phyloP scores from a whole-genome alignment of 192 early-diverging fungal genomes.

The Oehlia diaphana region DNA sequence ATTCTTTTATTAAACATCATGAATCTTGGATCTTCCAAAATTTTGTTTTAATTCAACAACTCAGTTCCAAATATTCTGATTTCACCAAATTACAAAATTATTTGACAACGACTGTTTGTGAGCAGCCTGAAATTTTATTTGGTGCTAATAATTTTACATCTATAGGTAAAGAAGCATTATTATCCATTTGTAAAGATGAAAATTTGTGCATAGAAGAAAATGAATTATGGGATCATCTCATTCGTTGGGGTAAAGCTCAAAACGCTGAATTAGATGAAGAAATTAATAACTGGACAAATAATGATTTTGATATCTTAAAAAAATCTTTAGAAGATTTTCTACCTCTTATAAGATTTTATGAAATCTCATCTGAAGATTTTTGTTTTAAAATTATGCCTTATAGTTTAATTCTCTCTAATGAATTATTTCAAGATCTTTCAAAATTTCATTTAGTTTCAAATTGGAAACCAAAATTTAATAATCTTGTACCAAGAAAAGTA shows the following conservation, averaged over 20 bases:
- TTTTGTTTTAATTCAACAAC: not conserved
- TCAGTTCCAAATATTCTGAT: not conserved
- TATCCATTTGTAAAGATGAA: not conserved
- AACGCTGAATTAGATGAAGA: not conserved
- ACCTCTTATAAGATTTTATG: no score
- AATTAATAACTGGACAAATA: no score
- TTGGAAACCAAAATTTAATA: no score
- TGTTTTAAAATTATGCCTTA: no score
- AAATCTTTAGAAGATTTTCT: no score
- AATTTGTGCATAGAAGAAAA: slow-evolving; percentile 11
- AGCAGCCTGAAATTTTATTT: not conserved
- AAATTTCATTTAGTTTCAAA: no score
- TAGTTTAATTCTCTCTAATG: no score
- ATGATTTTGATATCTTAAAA: no score
- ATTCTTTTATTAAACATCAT: not conserved
- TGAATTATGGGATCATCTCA: not conserved
- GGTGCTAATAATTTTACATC: not conserved
- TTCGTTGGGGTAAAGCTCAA: slow-evolving; percentile 18
- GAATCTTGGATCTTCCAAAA: not conserved
- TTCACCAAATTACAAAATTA: not conserved
- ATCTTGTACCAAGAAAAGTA: no score
- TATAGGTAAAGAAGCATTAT: not conserved
- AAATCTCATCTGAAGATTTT: no score
- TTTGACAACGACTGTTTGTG: not conserved
- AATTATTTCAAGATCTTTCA: no score